A percentile compares a stretch with the other conserved stretches of the same genome.
Conservation (phyloP, 2,329 filamentous ascomycete species). For the Fusarium setosum region DNA sequence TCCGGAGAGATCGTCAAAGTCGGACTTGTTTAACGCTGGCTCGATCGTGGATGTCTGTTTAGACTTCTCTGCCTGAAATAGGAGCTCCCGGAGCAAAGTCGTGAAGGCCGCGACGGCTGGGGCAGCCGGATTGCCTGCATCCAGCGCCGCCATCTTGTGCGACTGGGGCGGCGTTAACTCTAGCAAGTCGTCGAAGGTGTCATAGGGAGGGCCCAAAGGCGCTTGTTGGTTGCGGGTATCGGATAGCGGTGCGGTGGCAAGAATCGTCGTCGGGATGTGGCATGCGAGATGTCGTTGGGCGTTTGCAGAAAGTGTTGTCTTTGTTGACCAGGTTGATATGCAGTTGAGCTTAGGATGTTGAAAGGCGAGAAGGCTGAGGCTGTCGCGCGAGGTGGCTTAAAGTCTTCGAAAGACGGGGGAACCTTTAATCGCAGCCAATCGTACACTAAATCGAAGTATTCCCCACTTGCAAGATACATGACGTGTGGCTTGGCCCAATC, state of each 20-base stretch:
- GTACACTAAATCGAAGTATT: conserved; percentile 19
- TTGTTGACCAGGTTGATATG: conserved; percentile 12
- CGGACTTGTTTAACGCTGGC: conserved; percentile 77
- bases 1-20: conserved; percentile 64
- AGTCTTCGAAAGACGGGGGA: background rate
- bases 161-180: conserved; percentile 20
- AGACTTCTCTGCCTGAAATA: conserved; percentile 67
- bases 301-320: background rate
- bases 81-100: conserved; percentile 65
- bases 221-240: background rate
- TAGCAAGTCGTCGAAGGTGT: conserved; percentile 17
- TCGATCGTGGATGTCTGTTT: conserved; percentile 75
- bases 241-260: background rate
- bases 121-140: conserved; percentile 59
- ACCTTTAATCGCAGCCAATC: background rate
- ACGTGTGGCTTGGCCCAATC: conserved; percentile 28
- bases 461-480: conserved; percentile 18
- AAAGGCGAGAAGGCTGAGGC: conserved; percentile 39
- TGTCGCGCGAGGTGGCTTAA: conserved; percentile 2
- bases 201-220: conserved; percentile 8
- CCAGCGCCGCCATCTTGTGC: conserved; percentile 62
- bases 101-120: conserved; percentile 65
- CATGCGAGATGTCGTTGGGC: background rate
- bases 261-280: background rate
- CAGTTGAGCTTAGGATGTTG: conserved; percentile 17